A percentile compares a stretch with the other conserved stretches of the same genome.
These are phyloP conservation scores for Cystobasidium sp. DNA, from an alignment of 1,284 basidiomycete genomes.

Conservation along the genomic window DNA sequence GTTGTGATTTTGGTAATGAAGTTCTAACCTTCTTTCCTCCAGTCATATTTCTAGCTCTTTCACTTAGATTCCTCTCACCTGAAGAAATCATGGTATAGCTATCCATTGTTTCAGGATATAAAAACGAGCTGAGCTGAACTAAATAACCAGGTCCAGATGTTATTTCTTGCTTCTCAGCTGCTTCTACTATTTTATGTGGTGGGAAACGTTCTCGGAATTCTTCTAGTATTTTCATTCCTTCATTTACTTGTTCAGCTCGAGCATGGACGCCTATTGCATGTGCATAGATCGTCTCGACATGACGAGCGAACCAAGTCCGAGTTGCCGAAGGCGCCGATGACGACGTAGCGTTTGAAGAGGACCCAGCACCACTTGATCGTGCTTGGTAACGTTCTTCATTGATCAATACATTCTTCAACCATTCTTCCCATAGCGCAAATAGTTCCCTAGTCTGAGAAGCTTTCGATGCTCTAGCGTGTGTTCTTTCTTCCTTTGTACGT, in stretches of 20 bases:
- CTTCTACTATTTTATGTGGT: conserved; percentile 12
- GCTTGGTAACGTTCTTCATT: background rate
- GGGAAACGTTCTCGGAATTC: conserved; percentile 36
- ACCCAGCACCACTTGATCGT: background rate
- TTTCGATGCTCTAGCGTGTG: background rate
- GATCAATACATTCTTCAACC: conserved; percentile 10
- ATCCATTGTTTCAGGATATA: conserved; percentile 42
- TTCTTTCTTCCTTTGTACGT: background rate
- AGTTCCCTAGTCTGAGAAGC: conserved; percentile 7
- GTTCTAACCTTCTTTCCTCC: conserved; percentile 8
- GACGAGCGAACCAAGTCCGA: conserved; percentile 22
- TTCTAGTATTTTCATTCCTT: conserved; percentile 13
- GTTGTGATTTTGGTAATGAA: background rate
- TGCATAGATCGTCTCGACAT: conserved; percentile 31
- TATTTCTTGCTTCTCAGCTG: background rate
- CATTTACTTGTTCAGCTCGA: conserved; percentile 20
- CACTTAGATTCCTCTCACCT: no score
- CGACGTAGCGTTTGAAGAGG: background rate
- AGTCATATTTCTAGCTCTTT: background rate
- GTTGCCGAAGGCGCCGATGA: background rate
- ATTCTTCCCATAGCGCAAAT: conserved; percentile 24
- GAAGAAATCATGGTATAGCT: no score
- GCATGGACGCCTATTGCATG: conserved; percentile 15
- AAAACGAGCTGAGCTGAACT: conserved; percentile 22
- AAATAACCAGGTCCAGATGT: conserved; percentile 26